A percentile compares a stretch with the other conserved stretches of the same genome.
Conservation (phyloP, 306 rosid species). For the Vigna angularis region DNA sequence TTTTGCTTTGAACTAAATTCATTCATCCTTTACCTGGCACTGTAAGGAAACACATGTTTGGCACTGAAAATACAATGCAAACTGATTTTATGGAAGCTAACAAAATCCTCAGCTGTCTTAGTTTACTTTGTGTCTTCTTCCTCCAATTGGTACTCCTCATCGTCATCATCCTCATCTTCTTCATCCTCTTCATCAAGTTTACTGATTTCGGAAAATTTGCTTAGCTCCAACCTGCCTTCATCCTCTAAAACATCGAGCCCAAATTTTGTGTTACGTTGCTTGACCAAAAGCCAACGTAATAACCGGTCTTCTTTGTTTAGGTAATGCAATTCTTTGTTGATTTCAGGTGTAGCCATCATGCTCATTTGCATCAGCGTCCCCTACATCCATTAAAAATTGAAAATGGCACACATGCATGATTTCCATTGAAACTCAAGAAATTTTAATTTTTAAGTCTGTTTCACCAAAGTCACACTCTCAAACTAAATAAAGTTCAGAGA, state of each 20-base stretch:
- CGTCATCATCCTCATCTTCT: slow-evolving; percentile 36
- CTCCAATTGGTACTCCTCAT: slow-evolving; percentile 46
- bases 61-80: not conserved
- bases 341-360: slow-evolving; percentile 91
- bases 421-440: slow-evolving; percentile 23
- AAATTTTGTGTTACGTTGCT: slow-evolving; percentile 60
- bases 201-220: slow-evolving; percentile 2
- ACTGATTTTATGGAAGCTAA: slow-evolving; percentile 21
- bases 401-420: not conserved
- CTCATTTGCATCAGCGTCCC: slow-evolving; percentile 92
- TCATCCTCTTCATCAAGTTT: slow-evolving; percentile 5
- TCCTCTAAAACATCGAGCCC: slow-evolving; percentile 58
- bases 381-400: slow-evolving; percentile 51
- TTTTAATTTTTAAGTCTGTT: not conserved
- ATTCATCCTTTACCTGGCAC: too few relatives aligned
- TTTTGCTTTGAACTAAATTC: too few relatives aligned
- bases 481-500: not conserved
- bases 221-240: slow-evolving; percentile 45
- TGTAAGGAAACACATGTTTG: slow-evolving; percentile 8
- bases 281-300: slow-evolving; percentile 86
- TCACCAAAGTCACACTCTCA: not conserved
- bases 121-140: slow-evolving; percentile 36
- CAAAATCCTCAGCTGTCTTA: not conserved
- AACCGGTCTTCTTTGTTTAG: slow-evolving; percentile 90
- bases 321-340: slow-evolving; percentile 93